Evolutionary conservation across 495 filamentous ascomycete genomes (phyloP), one percentile per base, ranked within the genome.

Genomic region (Trichoderma erinaceum): DNA sequence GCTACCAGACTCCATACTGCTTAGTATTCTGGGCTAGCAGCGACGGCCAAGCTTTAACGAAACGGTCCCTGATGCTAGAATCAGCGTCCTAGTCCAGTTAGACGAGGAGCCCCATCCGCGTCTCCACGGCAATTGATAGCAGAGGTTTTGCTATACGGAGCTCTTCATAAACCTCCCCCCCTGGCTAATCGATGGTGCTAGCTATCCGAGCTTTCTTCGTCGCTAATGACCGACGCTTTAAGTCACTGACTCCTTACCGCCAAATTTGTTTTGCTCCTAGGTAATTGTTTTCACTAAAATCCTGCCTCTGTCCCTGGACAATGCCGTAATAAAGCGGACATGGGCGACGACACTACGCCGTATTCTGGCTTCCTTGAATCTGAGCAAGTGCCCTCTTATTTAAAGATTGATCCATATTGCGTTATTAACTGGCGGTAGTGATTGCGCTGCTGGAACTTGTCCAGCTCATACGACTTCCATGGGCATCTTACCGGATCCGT

Each of bases 41-140:
- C n/a, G 25, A 61, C 56, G 56, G 27, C 56, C 56, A 61, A 61
- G 56, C 56, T 32, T 25, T 13, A 32, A 21, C 23, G 29, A 12
- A 61, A 61, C 29, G 56, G 56, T 11, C 25, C 48, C 21, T 21
- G 21, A 21, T 52, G 16, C n/a, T 21, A 52, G 48, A 52, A 23
- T 11, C 48, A 52, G 21, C 48, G 21, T 21, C 48, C 48, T n/a
- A 52, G 18, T 1, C 8, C 27, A 23, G 25, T 61, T 61, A 61
- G 56, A 61, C 56, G 56, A 61, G 56, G 0, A 27, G 56, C 56
- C 56, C 56, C 56, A 61, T 61, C 23, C 50, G 21, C 15, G 56
- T 61, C 56, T 18, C 56, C 56, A 61, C 56, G 56, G 56, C 56
- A 61, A 61, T 61, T 61, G 25, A 61, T 32, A 32, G 56, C 56